Percentiles rank a stretch among this genome's conserved stretches.
Conservation (phyloP, 2,329 filamentous ascomycete species). For the Fonsecaea pugnacius region DNA sequence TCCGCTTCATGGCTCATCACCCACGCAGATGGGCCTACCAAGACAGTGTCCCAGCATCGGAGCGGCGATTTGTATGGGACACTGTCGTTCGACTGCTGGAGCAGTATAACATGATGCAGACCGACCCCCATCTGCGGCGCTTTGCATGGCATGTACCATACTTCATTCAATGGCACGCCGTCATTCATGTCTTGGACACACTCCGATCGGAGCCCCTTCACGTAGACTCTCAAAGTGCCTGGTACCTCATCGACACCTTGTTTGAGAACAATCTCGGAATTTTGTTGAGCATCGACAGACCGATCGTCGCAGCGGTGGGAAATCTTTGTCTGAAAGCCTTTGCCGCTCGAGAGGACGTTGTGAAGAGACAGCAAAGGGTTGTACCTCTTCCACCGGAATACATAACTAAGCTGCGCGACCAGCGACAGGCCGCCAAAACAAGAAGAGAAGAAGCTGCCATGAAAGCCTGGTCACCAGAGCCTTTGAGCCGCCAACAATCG, state of each 20-base stretch:
- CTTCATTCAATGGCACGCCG: constrained; percentile 43
- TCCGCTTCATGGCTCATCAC: constrained; percentile 44
- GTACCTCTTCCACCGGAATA: constrained; percentile 27
- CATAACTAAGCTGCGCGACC: constrained; percentile 36
- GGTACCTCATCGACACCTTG: constrained; percentile 42
- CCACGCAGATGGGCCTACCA: constrained; percentile 42
- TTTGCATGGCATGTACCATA: constrained; percentile 44
- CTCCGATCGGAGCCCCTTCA: constrained; percentile 42
- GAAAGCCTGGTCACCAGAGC: constrained; percentile 25
- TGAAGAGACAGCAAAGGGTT: neutral
- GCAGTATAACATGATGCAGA: constrained; percentile 48
- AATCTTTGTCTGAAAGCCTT: constrained; percentile 44
- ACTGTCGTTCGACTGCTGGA: constrained; percentile 41
- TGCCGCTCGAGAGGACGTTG: constrained; percentile 31
- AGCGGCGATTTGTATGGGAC: constrained; percentile 41
- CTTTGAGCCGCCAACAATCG: neutral
- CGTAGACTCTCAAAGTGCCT: constrained; percentile 42
- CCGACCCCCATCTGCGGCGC: constrained; percentile 38
- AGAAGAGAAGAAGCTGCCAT: constrained; percentile 28
- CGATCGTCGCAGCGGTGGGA: constrained; percentile 42
- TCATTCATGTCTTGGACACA: constrained; percentile 45
- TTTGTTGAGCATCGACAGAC: constrained; percentile 38
- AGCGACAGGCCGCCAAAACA: constrained; percentile 30
- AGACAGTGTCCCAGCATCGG: constrained; percentile 38
- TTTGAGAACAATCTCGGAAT: constrained; percentile 43